Evolutionary conservation across 1,139 yeast genomes (phyloP).

Genomic region (Meyerozyma smithsonii): DNA sequence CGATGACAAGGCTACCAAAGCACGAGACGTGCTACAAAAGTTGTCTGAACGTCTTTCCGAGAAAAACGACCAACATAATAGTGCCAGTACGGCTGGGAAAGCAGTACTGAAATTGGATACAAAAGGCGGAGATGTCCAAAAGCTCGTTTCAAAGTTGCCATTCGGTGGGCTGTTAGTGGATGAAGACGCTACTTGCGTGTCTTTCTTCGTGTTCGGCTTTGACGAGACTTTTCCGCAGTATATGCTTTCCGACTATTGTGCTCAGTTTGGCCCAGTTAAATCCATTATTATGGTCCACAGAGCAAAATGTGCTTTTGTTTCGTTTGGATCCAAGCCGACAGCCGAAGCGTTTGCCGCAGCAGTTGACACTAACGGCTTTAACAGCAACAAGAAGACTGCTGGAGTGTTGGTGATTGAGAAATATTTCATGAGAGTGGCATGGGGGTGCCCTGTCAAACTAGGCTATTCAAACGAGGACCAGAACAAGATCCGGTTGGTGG

Average conservation of each 20-base stretch:
- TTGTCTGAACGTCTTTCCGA: constrained; percentile 35
- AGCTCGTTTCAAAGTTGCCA: constrained; percentile 52
- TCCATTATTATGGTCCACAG: constrained; percentile 51
- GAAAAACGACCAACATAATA: constrained; percentile 7
- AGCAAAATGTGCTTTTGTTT: constrained; percentile 64
- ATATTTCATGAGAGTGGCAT: constrained; percentile 54
- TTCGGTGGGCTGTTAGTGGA: constrained; percentile 53
- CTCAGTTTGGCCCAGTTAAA: constrained; percentile 41
- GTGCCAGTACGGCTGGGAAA: constrained; percentile 6
- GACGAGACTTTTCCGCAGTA: constrained; percentile 65
- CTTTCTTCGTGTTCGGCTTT: constrained; percentile 73
- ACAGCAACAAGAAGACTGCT: constrained; percentile 25
- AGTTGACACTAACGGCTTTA: constrained; percentile 25
- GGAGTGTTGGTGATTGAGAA: constrained; percentile 31
- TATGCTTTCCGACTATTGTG: constrained; percentile 46
- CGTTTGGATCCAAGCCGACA: constrained; percentile 41
- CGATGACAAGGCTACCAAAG: constrained; percentile 20
- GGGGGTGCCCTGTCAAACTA: constrained; percentile 57
- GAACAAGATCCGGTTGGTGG: constrained; percentile 49
- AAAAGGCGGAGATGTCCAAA: constrained; percentile 41
- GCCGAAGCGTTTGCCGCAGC: constrained; percentile 54
- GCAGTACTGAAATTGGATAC: constrained; percentile 14
- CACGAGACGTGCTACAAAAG: constrained; percentile 32
- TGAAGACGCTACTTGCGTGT: constrained; percentile 34
- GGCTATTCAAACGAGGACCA: constrained; percentile 47